Base-by-base conservation (phyloP, 176 grass and related monocot species). In the Eleusine indica region DNA sequence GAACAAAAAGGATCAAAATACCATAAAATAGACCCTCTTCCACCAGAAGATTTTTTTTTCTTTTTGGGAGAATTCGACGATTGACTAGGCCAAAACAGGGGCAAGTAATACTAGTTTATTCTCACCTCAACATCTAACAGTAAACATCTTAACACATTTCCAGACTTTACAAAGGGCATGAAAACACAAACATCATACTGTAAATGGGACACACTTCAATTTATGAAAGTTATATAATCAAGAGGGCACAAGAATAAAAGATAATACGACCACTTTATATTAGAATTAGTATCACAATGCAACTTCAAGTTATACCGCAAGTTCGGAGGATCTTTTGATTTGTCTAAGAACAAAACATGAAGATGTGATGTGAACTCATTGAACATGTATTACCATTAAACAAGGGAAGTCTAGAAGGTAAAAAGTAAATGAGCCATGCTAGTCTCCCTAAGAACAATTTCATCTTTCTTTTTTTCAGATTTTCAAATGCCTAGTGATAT, bases 131-230 rank as follows among this genome's bases (percentile, higher is more conserved):
- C 41, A 71, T 71, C 2, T 48, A 39, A 41, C 14, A 68, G 10
- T 49, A 53, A 53, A 69, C 2, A 8, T 28, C 14, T 22, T 66
- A 64, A 53, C 25, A 48, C 48, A 51, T 28, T 72, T 44, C 35
- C 56, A 29, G 18, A 11, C 21, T 35, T 77, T 32, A 17, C 38
- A 46, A 77, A 68, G 39, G 76, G 62, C 61, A 76, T 32, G 53
- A 32, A 75, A 66, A 4, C 40, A 74, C 35, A 76, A 57, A 16
- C 9, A 76, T 68, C 15, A 43, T 68, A 84, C 19, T 84, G 37
- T 9, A 53, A 68, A 68, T 39, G 15, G 75, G 13, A 30, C 3
- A 58, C 37, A 8, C 2, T 44, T 68, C 6, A 54, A 43, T 17
- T 57, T 68, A 43, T 15, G 44, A 37, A 29, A 73, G 21, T 68